Evolutionary conservation across 768 basidiomycete genomes (phyloP).

Genomic region (Calocybe indica): DNA sequence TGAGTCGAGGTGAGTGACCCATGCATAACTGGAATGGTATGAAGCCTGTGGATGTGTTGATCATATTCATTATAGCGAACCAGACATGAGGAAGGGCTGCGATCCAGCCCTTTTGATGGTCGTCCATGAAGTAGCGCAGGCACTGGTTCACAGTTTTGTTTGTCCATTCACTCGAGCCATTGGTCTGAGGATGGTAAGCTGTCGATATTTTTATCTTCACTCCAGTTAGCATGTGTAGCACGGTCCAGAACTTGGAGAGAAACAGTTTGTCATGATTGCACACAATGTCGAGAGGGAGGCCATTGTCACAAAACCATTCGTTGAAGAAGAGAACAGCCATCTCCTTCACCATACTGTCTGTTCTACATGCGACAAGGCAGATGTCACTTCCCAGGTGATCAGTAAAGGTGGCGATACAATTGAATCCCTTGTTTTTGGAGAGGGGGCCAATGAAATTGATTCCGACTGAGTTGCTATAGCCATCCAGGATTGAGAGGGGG

Average conservation of each 20-base stretch:
- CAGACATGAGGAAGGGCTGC: constrained; percentile 28
- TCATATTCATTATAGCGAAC: constrained; percentile 33
- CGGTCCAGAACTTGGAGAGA: constrained; percentile 22
- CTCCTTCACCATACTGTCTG: too few species aligned
- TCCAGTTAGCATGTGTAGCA: constrained; percentile 5
- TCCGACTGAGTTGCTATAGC: too few species aligned
- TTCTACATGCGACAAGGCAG: too few species aligned
- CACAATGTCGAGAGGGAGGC: constrained; percentile 24
- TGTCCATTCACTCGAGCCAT: constrained; percentile 29
- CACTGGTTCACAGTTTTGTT: constrained; percentile 33
- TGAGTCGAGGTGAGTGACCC: too few species aligned
- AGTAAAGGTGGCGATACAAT: too few species aligned
- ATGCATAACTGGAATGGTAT: too few species aligned
- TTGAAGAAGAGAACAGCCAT: constrained; percentile 31
- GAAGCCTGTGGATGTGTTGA: constrained; percentile 28
- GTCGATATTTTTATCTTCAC: constrained; percentile 20
- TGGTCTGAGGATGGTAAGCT: constrained; percentile 39
- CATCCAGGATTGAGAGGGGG: too few species aligned
- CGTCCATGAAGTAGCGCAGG: constrained; percentile 26
- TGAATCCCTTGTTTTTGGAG: too few species aligned
- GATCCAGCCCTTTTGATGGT: constrained; percentile 28
- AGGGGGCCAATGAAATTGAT: too few species aligned
- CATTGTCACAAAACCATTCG: constrained; percentile 27
- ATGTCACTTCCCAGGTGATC: too few species aligned
- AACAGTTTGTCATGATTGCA: constrained; percentile 27